Conservation (phyloP, 1,284 basidiomycete species). For the Polyporus tsugae region DNA sequence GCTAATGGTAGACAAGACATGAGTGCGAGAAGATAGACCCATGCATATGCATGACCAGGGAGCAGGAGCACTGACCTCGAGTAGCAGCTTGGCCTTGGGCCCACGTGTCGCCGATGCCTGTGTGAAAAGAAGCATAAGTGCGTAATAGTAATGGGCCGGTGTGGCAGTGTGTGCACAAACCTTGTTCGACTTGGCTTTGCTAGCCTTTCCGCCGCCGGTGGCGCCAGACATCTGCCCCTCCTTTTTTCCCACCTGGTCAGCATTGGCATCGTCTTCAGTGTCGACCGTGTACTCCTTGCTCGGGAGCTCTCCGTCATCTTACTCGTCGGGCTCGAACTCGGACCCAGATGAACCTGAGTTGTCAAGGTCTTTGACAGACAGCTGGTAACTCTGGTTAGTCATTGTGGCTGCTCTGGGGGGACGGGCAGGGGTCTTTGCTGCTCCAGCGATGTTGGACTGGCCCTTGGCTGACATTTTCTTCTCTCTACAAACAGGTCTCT, state of each 20-base stretch:
- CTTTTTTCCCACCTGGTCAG: background rate
- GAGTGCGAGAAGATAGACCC: too few species aligned
- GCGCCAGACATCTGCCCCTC: background rate
- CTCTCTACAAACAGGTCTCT: background rate
- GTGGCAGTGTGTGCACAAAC: background rate
- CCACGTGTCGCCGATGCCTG: background rate
- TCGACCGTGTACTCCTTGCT: background rate
- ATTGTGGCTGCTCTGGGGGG: too few species aligned
- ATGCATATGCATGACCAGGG: too few species aligned
- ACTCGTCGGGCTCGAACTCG: background rate
- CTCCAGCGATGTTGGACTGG: background rate
- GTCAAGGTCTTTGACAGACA: background rate
- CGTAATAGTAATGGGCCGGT: background rate
- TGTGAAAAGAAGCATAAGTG: background rate
- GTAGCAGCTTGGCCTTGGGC: background rate
- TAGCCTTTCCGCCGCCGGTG: background rate
- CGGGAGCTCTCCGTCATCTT: background rate
- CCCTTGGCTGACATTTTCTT: background rate
- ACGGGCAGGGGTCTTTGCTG: too few species aligned
- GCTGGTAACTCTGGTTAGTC: background rate
- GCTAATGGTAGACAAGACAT: background rate
- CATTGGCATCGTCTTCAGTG: background rate
- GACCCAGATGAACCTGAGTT: background rate
- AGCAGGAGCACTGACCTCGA: background rate
- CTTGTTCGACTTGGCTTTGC: conserved; percentile 2